Percentiles rank a stretch among this genome's conserved stretches.
These are phyloP conservation scores for Leucoagaricus sp. DNA, from an alignment of 1,284 basidiomycete genomes.

Conservation along the genomic window DNA sequence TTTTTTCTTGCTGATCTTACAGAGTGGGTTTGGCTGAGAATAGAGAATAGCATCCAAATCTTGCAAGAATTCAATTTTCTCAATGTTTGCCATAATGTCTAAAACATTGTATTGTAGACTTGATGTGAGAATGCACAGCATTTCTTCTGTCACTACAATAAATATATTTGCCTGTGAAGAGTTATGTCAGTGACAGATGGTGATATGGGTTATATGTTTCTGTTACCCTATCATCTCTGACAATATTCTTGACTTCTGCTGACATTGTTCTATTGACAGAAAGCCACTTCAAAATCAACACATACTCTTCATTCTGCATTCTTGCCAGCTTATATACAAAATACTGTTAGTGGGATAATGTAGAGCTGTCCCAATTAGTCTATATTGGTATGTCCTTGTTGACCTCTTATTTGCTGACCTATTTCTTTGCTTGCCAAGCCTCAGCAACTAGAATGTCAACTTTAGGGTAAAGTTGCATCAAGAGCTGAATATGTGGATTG, in stretches of 20 bases:
- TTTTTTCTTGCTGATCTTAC: neutral
- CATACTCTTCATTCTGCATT: neutral
- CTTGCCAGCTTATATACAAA: conserved; percentile 28
- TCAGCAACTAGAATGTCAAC: conserved; percentile 26
- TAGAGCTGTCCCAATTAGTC: conserved; percentile 29
- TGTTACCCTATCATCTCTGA: no score
- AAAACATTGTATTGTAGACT: neutral
- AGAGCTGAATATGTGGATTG: conserved; percentile 32
- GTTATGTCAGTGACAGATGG: no score
- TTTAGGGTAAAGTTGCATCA: conserved; percentile 34
- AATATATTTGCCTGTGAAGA: no score
- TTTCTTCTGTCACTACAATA: no score
- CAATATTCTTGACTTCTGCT: no score
- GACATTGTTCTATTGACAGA: neutral
- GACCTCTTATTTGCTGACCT: conserved; percentile 22
- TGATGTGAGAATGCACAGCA: no score
- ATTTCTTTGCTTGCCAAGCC: conserved; percentile 32
- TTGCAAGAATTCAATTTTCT: no score
- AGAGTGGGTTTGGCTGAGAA: no score
- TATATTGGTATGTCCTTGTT: conserved; percentile 34
- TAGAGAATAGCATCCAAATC: neutral
- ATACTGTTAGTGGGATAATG: conserved; percentile 19
- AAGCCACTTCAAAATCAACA: neutral
- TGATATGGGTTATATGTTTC: no score
- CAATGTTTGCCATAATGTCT: no score